Base-by-base conservation (phyloP, 108 stramenopile species). In the Nitzschia sp. region DNA sequence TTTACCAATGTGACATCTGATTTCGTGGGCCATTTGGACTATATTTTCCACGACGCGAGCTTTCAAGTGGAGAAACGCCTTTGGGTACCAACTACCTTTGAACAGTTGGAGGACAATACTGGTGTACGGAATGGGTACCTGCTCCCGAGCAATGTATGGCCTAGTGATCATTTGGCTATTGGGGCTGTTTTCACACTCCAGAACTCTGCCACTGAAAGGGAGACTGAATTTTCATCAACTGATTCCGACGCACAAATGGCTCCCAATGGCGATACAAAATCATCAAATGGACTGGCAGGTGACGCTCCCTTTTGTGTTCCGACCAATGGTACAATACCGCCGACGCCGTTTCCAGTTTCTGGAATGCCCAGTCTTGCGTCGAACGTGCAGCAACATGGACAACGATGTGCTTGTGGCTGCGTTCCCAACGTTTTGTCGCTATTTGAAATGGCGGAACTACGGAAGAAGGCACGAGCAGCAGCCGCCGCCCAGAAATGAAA, bases 1-100 rank as follows among this genome's bases (percentile, higher is more conserved):
- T 95, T 95, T 72, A 91, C 91, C 26, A 95, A 95, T 56, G 87
- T 95, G 23, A 95, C 94, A 8, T 38, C 45, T 48, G 86, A 85
- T 51, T 95, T 95, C 69, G 90, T 88, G 8, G 90, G 88, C n/a
- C 57, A 64, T 8, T 57, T 95, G 38, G 94, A 95, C 67, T 92
- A 95, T 60, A 79, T 95, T 17, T 80, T 95, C 38, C 85, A 63
- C 56, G 77, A 83, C 4, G 2, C 61, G 21, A 29, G 71, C 0
- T 72, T 95, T 35, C 66, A 76, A 38, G 77, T 84, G 61, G 45
- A 49, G 8, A 71, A 74, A 2, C 77, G 67, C 11, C 64, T 95
- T 0, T 64, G 68, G 32, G 81, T 95, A 25, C 94, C 94, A 13
- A 83, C 59, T 46, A 80, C 81, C 8, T 86, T 86, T 36, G 56